Evolutionary conservation across 169 alveolate species (phyloP).

Genomic region (Plasmodium yoelii): DNA sequence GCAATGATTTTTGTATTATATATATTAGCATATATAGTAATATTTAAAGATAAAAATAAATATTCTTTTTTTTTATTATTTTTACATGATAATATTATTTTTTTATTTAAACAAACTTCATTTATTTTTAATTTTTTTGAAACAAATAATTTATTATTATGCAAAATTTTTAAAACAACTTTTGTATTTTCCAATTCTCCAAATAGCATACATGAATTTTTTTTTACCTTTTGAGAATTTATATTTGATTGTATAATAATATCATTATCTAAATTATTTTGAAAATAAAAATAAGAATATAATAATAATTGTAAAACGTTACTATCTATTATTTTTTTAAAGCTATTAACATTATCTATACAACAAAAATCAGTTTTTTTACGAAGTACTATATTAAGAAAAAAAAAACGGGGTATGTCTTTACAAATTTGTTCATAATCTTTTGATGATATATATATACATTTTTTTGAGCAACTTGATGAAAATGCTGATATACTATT

Average conservation of each 20-base stretch:
- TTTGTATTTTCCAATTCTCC: slow-evolving; percentile 32
- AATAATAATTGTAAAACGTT: slow-evolving; percentile 40
- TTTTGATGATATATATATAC: slow-evolving; percentile 19
- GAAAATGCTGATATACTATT: background rate
- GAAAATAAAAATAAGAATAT: slow-evolving; percentile 34
- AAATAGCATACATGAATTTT: slow-evolving; percentile 35
- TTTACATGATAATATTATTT: slow-evolving; percentile 42
- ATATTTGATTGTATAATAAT: slow-evolving; percentile 26
- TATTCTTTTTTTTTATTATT: slow-evolving; percentile 23
- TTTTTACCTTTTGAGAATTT: slow-evolving; percentile 23
- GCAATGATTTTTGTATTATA: slow-evolving; percentile 48
- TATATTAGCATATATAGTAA: slow-evolving; percentile 41
- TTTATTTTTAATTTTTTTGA: slow-evolving; percentile 47
- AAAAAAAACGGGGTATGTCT: slow-evolving; percentile 40
- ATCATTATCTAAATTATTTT: slow-evolving; percentile 51
- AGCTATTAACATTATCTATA: slow-evolving; percentile 20
- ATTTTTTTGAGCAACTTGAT: background rate
- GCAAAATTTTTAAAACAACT: slow-evolving; percentile 19
- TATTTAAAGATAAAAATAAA: slow-evolving; percentile 44
- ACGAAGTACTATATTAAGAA: slow-evolving; percentile 7
- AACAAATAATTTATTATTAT: slow-evolving; percentile 15
- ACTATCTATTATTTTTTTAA: slow-evolving; percentile 54
- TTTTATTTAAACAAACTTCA: slow-evolving; percentile 56
- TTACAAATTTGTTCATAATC: slow-evolving; percentile 36
- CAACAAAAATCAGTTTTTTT: slow-evolving; percentile 22